Base-by-base conservation (phyloP, 371 early-diverging fungal species). In the Umbelopsis sp. region DNA sequence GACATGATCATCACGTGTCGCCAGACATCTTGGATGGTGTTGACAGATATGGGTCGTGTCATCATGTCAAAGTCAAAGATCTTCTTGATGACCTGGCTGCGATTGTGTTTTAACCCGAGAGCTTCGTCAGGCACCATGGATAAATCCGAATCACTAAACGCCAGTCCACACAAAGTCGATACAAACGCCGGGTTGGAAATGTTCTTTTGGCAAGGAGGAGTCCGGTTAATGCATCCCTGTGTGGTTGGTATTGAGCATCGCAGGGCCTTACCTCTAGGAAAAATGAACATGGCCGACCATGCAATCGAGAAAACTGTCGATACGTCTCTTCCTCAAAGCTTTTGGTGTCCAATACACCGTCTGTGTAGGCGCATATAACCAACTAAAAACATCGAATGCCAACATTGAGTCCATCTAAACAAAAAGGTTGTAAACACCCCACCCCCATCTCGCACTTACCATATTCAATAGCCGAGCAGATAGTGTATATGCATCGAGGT, bases 321-420 rank as follows among this genome's bases (percentile, higher is more conserved):
- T 57, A 57, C 14, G 57, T 18, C 18, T 57, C 57, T n/a, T 57
- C 57, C n/a, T 57, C 57, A 57, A 57, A 57, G 57, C 35, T 57
- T 16, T 37, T 57, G 35, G 57, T 57, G 18, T 57, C 35, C 12
- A 57, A 18, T 10, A 57, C 32, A 0, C 57, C 57, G 11, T 57
- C 35, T 16, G 57, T 57, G 29, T 57, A 57, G 22, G 57, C 57
- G 16, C 57, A 57, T 11, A 57, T 57, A n/a, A 57, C 35, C 18
- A 57, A 35, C 57, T 57, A 11, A 18, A 35, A 29, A 35, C 4
- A 32, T 22, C 12, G 32, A 51, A 29, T 4, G 9, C 9, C 12
- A 22, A 14, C 1, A 10, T 25, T 12, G 12, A 22, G 24, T 12
- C 18, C 4, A 51, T 4, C 14, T 22, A 25, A 12, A 51, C 52